These are phyloP conservation scores for Terfezia claveryi DNA, from an alignment of 495 filamentous ascomycete genomes.

Conservation along the genomic window DNA sequence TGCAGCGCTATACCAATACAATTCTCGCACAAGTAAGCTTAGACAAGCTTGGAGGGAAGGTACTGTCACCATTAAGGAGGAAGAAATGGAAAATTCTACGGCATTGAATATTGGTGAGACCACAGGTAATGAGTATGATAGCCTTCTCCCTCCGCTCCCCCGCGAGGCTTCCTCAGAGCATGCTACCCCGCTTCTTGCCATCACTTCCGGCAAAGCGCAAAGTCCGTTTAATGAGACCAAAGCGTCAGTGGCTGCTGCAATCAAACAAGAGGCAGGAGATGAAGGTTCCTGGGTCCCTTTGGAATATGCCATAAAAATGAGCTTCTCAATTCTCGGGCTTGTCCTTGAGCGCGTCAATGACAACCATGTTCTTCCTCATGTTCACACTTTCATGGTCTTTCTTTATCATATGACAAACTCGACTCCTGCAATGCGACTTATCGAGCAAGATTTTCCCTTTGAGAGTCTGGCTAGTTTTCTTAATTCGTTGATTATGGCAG, in stretches of 20 bases:
- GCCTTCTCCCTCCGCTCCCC: slow-evolving; percentile 14
- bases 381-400: slow-evolving; percentile 51
- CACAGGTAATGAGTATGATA: slow-evolving; percentile 8
- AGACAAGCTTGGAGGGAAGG: slow-evolving; percentile 17
- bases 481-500: slow-evolving; percentile 35
- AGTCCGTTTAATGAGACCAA: not conserved
- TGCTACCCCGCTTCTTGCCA: slow-evolving; percentile 9
- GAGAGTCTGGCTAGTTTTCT: slow-evolving; percentile 36
- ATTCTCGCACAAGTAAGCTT: slow-evolving; percentile 26
- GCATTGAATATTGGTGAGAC: not conserved
- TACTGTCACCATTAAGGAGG: not conserved
- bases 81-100: not conserved
- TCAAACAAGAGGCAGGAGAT: not conserved
- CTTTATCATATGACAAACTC: slow-evolving; percentile 35
- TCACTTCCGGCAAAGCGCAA: not conserved
- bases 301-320: slow-evolving; percentile 2
- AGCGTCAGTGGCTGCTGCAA: not conserved
- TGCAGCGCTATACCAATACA: slow-evolving; percentile 39
- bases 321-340: slow-evolving; percentile 19
- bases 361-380: slow-evolving; percentile 38
- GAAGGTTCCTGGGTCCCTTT: not conserved
- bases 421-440: slow-evolving; percentile 28
- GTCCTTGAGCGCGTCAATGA: slow-evolving; percentile 39
- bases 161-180: slow-evolving; percentile 13
- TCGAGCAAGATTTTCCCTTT: slow-evolving; percentile 47